A percentile compares a stretch with the other conserved stretches of the same genome.
These are phyloP conservation scores for Beauveria varroae DNA, from an alignment of 2,329 filamentous ascomycete species.

Conservation along the genomic window DNA sequence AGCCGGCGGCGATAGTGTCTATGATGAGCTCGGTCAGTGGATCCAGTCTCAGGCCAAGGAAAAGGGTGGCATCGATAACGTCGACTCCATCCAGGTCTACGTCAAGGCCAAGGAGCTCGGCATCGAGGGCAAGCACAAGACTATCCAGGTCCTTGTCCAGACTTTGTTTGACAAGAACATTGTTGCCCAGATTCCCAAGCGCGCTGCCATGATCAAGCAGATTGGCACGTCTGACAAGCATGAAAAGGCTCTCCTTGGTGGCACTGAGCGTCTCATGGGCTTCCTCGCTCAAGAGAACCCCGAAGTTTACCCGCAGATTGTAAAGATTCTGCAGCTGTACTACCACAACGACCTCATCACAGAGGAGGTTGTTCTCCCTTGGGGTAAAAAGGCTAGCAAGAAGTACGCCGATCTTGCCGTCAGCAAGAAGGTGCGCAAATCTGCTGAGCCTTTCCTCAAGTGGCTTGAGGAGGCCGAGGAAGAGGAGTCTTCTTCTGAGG, in stretches of 20 bases:
- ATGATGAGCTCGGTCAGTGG: slow-evolving; percentile 91
- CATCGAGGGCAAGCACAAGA: slow-evolving; percentile 91
- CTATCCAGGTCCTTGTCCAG: slow-evolving; percentile 83
- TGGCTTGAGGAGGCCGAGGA: slow-evolving; percentile 88
- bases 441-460: slow-evolving; percentile 84
- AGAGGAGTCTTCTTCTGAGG: slow-evolving; percentile 56
- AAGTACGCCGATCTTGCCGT: slow-evolving; percentile 88
- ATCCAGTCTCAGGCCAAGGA: slow-evolving; percentile 66
- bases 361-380: slow-evolving; percentile 83
- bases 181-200: slow-evolving; percentile 75
- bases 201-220: slow-evolving; percentile 84
- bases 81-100: slow-evolving; percentile 88
- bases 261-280: slow-evolving; percentile 84
- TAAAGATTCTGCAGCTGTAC: slow-evolving; percentile 80
- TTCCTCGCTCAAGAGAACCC: slow-evolving; percentile 66
- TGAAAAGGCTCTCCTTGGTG: slow-evolving; percentile 90
- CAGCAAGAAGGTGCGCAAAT: slow-evolving; percentile 93
- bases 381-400: slow-evolving; percentile 94
- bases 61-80: slow-evolving; percentile 66
- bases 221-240: slow-evolving; percentile 86
- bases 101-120: slow-evolving; percentile 94
- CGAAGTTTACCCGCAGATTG: slow-evolving; percentile 66
- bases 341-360: slow-evolving; percentile 85
- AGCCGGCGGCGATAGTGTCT: slow-evolving; percentile 64
- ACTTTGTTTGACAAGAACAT: slow-evolving; percentile 91